Base-by-base conservation (phyloP, 768 basidiomycete genomes). In the Steccherinum ochraceum region DNA sequence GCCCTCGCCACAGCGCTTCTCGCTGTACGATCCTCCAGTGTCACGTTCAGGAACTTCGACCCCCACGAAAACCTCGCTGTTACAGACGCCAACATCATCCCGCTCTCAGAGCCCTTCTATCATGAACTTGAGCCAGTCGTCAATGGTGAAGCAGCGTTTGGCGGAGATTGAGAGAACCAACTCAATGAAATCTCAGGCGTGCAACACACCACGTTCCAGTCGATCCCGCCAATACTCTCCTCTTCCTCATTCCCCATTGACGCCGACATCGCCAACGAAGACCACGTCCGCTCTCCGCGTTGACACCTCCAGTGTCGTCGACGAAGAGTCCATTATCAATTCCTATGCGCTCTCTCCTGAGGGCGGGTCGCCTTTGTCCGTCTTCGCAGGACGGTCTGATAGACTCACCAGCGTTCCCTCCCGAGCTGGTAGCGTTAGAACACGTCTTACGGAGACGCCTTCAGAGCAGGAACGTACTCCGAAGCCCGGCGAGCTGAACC, bases 91-190 rank as follows among this genome's bases (percentile, higher is more conserved):
- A 47, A 51, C 58, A 43, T 64, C 64, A 42, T 63, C 59, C 52
- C 69, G 62, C 48, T 60, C 63, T 18, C 67, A 62, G 49, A 84
- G 80, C 51, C 80, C 83, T 3, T 86, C 84, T 5, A 78, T 87
- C 41, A 67, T 75, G 23, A 80, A 84, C 51, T 72, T 87, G 13
- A 77, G 73, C 52, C 73, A 74, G 49, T 64, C 79, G 35, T 86
- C 83, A 5, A 76, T 86, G 20, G 86, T 88, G 43, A 79, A 76
- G 52, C 78, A 82, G 55, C 80, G 85, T 27, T 72, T 85, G 12
- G 79, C 80, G 10, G 76, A 85, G 57, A 77, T 86, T 11, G 75
- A 83, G 58, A 55, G 62, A 23, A 61, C 56, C 0, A 58, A 56
- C 40, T 52, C 59, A 11, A 5, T 24, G 24, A 46, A 24, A 53